phyloP scores from a whole-genome alignment of 257 asterid species.

The Gentiana straminea region DNA sequence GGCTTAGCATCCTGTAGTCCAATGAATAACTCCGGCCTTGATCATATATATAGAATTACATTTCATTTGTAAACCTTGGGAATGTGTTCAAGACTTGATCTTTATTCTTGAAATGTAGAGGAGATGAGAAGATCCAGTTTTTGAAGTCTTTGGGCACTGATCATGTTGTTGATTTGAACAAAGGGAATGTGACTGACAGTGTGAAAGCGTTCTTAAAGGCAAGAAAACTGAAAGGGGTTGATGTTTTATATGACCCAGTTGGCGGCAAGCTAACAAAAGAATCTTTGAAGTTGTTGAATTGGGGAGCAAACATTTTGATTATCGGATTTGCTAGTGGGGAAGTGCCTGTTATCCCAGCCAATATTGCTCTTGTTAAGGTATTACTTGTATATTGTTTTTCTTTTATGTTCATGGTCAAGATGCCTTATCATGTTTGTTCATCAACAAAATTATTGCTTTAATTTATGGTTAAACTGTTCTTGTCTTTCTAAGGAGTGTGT shows the following conservation, averaged over 20 bases:
- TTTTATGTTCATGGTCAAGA: too few species aligned
- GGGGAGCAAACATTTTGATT: conserved; percentile 94
- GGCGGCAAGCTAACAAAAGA: conserved; percentile 91
- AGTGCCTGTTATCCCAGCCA: conserved; percentile 74
- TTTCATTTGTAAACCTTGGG: conserved; percentile 5
- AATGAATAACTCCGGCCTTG: too few species aligned
- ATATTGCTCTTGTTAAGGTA: conserved; percentile 96
- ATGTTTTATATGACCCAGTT: conserved; percentile 93
- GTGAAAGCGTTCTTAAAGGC: conserved; percentile 65
- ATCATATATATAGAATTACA: neutral
- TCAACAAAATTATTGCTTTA: too few species aligned
- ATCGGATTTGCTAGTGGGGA: conserved; percentile 98
- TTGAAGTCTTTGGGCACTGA: conserved; percentile 76
- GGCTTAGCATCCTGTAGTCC: too few species aligned
- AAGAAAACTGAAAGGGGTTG: conserved; percentile 78
- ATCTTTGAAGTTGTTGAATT: conserved; percentile 58
- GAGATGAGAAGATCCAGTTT: conserved; percentile 65
- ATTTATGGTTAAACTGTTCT: too few species aligned
- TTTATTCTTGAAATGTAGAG: conserved; percentile 34
- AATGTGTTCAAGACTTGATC: conserved; percentile 10
- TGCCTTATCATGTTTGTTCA: too few species aligned
- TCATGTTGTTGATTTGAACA: conserved; percentile 73
- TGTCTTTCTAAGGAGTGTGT: too few species aligned
- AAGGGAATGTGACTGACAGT: conserved; percentile 53
- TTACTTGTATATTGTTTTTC: conserved; percentile 1